phyloP scores from a whole-genome alignment of 805 yeast species.

The Komagataella phaffii region DNA sequence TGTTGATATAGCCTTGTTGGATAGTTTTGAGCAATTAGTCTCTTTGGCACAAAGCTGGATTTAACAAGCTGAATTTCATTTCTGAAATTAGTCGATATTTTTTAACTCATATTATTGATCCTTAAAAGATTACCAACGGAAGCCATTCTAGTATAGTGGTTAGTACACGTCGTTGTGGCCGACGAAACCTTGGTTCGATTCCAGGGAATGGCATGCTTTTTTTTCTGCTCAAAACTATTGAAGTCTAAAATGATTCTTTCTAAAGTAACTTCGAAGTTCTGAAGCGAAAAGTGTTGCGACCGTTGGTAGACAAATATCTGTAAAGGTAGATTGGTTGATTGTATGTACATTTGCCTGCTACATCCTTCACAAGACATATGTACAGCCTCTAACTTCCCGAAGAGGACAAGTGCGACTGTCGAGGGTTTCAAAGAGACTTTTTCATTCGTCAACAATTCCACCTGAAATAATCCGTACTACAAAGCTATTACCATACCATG shows the following conservation, averaged over 20 bases:
- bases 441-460: background rate
- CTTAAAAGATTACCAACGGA: background rate
- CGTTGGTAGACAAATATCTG: too few relatives aligned
- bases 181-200: slow-evolving; percentile 5
- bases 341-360: too few relatives aligned
- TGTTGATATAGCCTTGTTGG: too few relatives aligned
- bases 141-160: slow-evolving; percentile 6
- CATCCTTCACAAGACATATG: too few relatives aligned
- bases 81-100: too few relatives aligned
- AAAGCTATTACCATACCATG: background rate
- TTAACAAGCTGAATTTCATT: too few relatives aligned
- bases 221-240: background rate
- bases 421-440: background rate
- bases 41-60: too few relatives aligned
- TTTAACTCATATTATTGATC: background rate
- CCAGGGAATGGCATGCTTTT: slow-evolving; percentile 4
- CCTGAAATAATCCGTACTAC: background rate
- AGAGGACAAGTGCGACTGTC: background rate
- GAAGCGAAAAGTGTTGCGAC: too few relatives aligned
- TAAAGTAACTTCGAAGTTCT: too few relatives aligned
- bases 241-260: background rate
- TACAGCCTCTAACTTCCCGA: background rate
- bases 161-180: slow-evolving; percentile 5
- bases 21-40: too few relatives aligned
- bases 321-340: too few relatives aligned